A percentile compares a stretch with the other conserved stretches of the same genome.
Conservation (phyloP, 169 alveolate species). For the Cryptosporidium tyzzeri region DNA sequence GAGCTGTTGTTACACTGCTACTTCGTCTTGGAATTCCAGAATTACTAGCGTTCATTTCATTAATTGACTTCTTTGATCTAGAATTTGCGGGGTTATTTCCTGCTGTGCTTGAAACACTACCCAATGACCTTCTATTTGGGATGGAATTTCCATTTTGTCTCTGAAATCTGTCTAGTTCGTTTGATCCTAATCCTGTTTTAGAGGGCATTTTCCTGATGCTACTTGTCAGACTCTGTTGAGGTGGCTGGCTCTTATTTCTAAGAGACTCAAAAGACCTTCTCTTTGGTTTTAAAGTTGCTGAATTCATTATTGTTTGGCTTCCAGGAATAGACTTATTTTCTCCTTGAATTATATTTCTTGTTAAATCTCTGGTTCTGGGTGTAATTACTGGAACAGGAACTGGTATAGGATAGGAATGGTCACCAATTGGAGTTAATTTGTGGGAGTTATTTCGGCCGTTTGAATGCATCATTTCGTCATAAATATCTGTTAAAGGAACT, state of each 20-base stretch:
- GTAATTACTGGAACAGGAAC: conserved; percentile 76
- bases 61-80: conserved; percentile 14
- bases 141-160: not conserved
- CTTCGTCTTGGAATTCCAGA: conserved; percentile 10
- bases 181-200: not conserved
- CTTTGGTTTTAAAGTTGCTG: conserved; percentile 23
- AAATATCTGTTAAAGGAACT: conserved; percentile 60
- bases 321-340: not conserved
- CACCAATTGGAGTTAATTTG: conserved; percentile 42
- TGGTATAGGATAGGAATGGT: conserved; percentile 71
- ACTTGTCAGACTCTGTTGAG: not conserved
- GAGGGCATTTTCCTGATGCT: not conserved
- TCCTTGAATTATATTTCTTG: conserved; percentile 19
- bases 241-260: conserved; percentile 27
- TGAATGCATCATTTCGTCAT: conserved; percentile 51
- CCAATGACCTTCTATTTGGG: conserved; percentile 22
- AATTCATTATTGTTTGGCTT: not conserved
- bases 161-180: conserved; percentile 19
- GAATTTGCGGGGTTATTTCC: not conserved
- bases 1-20: conserved; percentile 16
- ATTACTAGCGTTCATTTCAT: not conserved
- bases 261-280: conserved; percentile 40
- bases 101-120: conserved; percentile 7
- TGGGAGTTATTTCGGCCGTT: conserved; percentile 4
- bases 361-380: conserved; percentile 52